Percentiles rank a stretch among this genome's conserved stretches.
phyloP scores from a whole-genome alignment of 371 early-diverging fungal genomes.

The Cladochytrium tenue region DNA sequence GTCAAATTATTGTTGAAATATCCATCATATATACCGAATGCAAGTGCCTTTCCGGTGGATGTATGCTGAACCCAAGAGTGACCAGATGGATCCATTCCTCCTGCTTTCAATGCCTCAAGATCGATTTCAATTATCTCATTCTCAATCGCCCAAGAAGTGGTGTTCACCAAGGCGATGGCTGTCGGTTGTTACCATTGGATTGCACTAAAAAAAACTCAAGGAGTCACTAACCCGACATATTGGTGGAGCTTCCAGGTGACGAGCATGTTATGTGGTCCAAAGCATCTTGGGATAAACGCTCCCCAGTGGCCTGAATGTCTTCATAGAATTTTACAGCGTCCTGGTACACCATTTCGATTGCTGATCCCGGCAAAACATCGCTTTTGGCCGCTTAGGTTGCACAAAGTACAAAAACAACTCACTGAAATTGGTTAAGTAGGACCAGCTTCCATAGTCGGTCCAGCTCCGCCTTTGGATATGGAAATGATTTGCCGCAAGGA shows the following conservation, averaged over 20 bases:
- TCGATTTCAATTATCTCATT: conserved; percentile 68
- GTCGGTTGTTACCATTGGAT: no score
- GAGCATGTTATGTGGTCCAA: conserved; percentile 29
- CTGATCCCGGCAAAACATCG: conserved; percentile 79
- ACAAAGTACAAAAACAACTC: conserved; percentile 50
- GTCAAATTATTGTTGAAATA: background rate
- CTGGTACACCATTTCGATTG: conserved; percentile 84
- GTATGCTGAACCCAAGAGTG: conserved; percentile 19
- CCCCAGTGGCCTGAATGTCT: conserved; percentile 47
- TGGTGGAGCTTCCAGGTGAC: conserved; percentile 20
- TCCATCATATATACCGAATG: conserved; percentile 7
- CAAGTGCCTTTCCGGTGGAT: conserved; percentile 13
- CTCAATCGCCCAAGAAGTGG: conserved; percentile 75
- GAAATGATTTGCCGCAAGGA: background rate
- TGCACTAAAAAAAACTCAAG: no score
- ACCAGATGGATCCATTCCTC: no score
- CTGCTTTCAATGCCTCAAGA: conserved; percentile 17
- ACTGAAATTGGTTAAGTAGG: conserved; percentile 94
- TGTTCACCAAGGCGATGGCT: conserved; percentile 73
- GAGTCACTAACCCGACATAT: no score
- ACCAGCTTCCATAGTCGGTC: conserved; percentile 85
- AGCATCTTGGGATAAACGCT: conserved; percentile 38
- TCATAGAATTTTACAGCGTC: conserved; percentile 70
- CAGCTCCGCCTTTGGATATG: conserved; percentile 57
- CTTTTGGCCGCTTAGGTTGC: background rate